These are phyloP conservation scores for Cryptosporidium viatorum DNA, from an alignment of 169 alveolate species.

Conservation along the genomic window DNA sequence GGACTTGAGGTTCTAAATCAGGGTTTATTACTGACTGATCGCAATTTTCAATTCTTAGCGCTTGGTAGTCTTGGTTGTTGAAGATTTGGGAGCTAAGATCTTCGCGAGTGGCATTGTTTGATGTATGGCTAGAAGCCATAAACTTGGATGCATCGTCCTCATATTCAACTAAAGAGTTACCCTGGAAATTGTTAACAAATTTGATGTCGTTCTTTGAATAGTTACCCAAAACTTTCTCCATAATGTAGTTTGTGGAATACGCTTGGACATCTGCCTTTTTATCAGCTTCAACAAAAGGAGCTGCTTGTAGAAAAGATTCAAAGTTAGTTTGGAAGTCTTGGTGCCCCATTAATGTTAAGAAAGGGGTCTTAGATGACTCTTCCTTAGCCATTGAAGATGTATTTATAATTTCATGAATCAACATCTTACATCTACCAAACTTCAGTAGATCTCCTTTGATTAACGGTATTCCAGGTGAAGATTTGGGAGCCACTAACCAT, in stretches of 20 bases:
- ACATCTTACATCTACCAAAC: constrained; percentile 68
- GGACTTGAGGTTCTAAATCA: background rate
- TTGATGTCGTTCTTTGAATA: background rate
- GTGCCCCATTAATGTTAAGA: constrained; percentile 24
- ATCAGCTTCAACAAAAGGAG: constrained; percentile 19
- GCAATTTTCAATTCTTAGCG: background rate
- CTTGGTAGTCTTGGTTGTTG: background rate
- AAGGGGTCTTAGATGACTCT: constrained; percentile 30
- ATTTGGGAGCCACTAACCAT: constrained; percentile 62
- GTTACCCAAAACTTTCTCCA: background rate
- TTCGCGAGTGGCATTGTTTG: constrained; percentile 2
- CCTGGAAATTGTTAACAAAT: background rate
- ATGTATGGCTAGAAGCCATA: background rate
- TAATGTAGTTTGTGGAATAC: background rate
- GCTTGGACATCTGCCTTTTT: background rate
- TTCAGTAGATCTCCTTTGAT: constrained; percentile 42
- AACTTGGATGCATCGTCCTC: background rate
- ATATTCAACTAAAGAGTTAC: background rate
- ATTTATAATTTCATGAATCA: constrained; percentile 43
- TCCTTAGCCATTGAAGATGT: constrained; percentile 58
- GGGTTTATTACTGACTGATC: background rate
- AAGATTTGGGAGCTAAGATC: background rate
- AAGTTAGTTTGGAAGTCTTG: background rate
- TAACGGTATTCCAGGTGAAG: constrained; percentile 53
- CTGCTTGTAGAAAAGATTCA: constrained; percentile 25